A percentile compares a stretch with the other conserved stretches of the same genome.
These are phyloP conservation scores for Yamadazyma tumulicola DNA, from an alignment of 805 yeast species.

Conservation along the genomic window DNA sequence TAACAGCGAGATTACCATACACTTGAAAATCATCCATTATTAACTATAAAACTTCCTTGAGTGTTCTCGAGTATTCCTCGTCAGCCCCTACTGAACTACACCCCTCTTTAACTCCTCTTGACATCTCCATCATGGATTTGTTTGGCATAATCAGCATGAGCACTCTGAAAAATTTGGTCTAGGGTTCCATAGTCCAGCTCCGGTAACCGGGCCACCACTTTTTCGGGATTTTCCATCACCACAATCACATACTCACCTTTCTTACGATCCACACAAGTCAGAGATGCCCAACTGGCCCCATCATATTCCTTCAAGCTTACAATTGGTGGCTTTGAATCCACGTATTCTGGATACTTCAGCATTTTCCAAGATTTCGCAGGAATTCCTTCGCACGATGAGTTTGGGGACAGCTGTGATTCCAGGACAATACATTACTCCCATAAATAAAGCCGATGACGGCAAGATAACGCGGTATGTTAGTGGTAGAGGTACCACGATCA, in stretches of 20 bases:
- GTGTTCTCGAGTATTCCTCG: too few relatives aligned
- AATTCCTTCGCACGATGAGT: background rate
- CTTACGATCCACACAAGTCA: constrained; percentile 46
- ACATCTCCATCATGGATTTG: constrained; percentile 11
- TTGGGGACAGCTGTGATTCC: constrained; percentile 42
- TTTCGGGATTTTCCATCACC: constrained; percentile 40
- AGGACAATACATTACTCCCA: constrained; percentile 73
- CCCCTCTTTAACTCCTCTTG: constrained; percentile 4
- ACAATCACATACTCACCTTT: constrained; percentile 39
- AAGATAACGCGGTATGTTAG: constrained; percentile 46
- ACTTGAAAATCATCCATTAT: too few relatives aligned
- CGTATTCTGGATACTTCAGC: constrained; percentile 37
- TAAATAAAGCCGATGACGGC: constrained; percentile 29
- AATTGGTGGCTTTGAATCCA: constrained; percentile 46
- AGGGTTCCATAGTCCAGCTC: constrained; percentile 33
- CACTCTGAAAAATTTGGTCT: constrained; percentile 44
- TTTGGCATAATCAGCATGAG: constrained; percentile 30
- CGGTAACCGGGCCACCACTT: constrained; percentile 43
- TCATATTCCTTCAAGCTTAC: constrained; percentile 47
- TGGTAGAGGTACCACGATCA: constrained; percentile 63
- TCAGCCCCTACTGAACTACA: too few relatives aligned
- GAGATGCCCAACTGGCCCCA: constrained; percentile 48
- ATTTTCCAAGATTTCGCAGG: constrained; percentile 1
- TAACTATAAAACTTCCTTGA: too few relatives aligned
- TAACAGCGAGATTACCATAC: too few relatives aligned